phyloP scores from a whole-genome alignment of 1,284 basidiomycete genomes.

The Pisolithus thermaeus region DNA sequence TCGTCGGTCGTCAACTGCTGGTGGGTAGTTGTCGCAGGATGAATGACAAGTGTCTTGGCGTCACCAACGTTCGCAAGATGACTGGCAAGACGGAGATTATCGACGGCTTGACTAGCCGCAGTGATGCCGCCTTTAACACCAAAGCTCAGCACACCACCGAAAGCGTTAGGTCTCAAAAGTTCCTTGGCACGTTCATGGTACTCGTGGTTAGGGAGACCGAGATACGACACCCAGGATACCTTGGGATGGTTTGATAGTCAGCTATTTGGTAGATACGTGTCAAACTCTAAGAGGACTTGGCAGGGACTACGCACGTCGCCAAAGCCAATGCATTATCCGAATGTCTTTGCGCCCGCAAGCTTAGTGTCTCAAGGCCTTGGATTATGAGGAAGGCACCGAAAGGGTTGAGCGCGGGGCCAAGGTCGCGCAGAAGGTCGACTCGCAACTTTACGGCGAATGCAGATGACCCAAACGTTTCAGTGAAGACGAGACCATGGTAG shows the following conservation, averaged over 20 bases:
- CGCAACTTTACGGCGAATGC: slow-evolving; percentile 76
- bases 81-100: slow-evolving; percentile 69
- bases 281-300: background rate
- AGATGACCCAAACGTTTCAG: slow-evolving; percentile 68
- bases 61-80: slow-evolving; percentile 78
- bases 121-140: slow-evolving; percentile 67
- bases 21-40: slow-evolving; percentile 83
- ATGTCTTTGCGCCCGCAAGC: slow-evolving; percentile 73
- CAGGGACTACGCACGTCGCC: slow-evolving; percentile 42
- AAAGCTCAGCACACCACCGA: slow-evolving; percentile 79
- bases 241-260: slow-evolving; percentile 69
- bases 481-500: slow-evolving; percentile 76
- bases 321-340: slow-evolving; percentile 70
- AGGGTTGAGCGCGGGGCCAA: slow-evolving; percentile 74
- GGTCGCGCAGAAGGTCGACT: slow-evolving; percentile 69
- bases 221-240: slow-evolving; percentile 81
- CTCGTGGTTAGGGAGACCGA: slow-evolving; percentile 64
- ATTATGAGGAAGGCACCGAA: slow-evolving; percentile 80
- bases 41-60: slow-evolving; percentile 82
- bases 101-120: slow-evolving; percentile 64
- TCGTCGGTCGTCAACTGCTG: slow-evolving; percentile 70
- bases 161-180: slow-evolving; percentile 52
- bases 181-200: slow-evolving; percentile 59
- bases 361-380: slow-evolving; percentile 84
- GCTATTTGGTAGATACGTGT: slow-evolving; percentile 24